Evolutionary conservation across 345 rosid genomes (phyloP).

Genomic region (Linum trigynum): DNA sequence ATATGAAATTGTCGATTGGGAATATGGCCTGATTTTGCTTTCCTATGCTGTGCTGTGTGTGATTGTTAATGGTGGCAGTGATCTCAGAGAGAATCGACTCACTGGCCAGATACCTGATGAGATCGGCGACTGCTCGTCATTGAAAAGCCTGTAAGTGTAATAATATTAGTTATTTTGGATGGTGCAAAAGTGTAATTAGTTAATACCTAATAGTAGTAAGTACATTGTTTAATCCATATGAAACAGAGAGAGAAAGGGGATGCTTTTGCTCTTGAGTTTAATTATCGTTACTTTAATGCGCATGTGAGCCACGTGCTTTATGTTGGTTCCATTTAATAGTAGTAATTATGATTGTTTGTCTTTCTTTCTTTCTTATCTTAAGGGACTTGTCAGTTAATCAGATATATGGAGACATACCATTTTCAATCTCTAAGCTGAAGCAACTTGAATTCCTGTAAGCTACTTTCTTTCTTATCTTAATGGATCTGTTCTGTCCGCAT

Average conservation of each 20-base stretch:
- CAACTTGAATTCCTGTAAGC: constrained; percentile 74
- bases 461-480: background rate
- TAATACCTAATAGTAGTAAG: background rate
- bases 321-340: constrained; percentile 2
- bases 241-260: background rate
- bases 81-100: constrained; percentile 63
- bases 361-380: constrained; percentile 7
- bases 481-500: no score
- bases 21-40: background rate
- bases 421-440: constrained; percentile 79
- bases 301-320: background rate
- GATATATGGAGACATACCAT: constrained; percentile 85
- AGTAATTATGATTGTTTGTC: background rate
- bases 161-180: background rate
- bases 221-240: background rate
- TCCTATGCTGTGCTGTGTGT: background rate
- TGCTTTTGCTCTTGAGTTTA: background rate
- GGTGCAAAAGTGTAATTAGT: background rate
- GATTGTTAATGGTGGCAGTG: constrained; percentile 31
- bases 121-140: constrained; percentile 82
- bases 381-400: constrained; percentile 88
- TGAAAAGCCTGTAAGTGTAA: constrained; percentile 58
- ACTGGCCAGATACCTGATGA: constrained; percentile 96
- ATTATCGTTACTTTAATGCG: background rate
- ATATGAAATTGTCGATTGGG: background rate